Evolutionary conservation across 1,284 basidiomycete genomes (phyloP).

Genomic region (Cryptococcus maquisensis): DNA sequence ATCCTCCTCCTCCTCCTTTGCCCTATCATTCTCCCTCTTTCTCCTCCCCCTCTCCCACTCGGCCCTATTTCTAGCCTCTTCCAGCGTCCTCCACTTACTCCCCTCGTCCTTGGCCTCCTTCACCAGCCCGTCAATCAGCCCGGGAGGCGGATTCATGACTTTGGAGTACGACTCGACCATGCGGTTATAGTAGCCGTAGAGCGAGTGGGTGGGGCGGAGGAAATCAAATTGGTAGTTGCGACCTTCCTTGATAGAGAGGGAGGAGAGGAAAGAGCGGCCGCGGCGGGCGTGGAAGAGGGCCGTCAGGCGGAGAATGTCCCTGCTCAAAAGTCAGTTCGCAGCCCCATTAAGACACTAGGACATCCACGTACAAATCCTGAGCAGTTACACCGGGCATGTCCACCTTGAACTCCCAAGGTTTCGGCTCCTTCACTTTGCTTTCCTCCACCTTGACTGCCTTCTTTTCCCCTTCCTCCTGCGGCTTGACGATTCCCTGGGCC

Average conservation of each 20-base stretch:
- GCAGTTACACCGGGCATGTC: conserved; percentile 85
- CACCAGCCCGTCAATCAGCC: conserved; percentile 63
- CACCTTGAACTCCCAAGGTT: conserved; percentile 75
- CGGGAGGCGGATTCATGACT: conserved; percentile 77
- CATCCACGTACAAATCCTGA: conserved; percentile 72
- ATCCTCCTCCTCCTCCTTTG: conserved; percentile 77
- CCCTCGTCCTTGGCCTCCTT: conserved; percentile 58
- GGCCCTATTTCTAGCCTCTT: conserved; percentile 70
- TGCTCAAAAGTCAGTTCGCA: conserved; percentile 35
- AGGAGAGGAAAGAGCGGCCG: conserved; percentile 78
- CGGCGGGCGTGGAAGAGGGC: conserved; percentile 92
- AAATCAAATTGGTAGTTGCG: conserved; percentile 99
- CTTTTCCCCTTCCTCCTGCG: conserved; percentile 29
- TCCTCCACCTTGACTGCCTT: conserved; percentile 52
- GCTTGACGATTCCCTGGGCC: conserved; percentile 27
- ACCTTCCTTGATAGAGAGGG: conserved; percentile 81
- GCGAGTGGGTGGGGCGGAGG: conserved; percentile 86
- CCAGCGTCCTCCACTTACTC: conserved; percentile 71
- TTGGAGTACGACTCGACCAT: conserved; percentile 95
- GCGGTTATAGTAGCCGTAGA: conserved; percentile 94
- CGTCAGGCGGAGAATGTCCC: conserved; percentile 84
- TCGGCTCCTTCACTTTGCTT: conserved; percentile 64
- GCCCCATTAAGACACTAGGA: neutral
- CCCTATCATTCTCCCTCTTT: conserved; percentile 77
- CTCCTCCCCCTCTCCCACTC: conserved; percentile 82